Percentiles rank a stretch among this genome's conserved stretches.
Conservation (phyloP, 768 basidiomycete species). For the Mycena epipterygia region DNA sequence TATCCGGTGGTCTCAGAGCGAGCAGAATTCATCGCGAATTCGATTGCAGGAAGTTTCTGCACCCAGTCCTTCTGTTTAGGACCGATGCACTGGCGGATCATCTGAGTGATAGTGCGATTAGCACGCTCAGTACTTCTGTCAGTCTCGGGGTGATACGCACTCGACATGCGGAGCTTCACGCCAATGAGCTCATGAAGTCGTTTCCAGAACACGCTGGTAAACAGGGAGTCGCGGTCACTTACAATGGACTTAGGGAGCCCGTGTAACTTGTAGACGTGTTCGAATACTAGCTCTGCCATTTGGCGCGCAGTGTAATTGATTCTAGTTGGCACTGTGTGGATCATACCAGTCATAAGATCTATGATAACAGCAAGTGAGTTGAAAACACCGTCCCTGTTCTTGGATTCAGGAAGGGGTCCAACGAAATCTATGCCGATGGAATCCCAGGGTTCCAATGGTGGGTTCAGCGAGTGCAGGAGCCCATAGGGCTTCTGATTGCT, state of each 20-base stretch:
- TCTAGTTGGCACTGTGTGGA: slow-evolving; percentile 24
- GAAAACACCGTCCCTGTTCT: slow-evolving; percentile 33
- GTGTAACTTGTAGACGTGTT: slow-evolving; percentile 41
- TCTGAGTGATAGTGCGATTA: no score
- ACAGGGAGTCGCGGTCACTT: background rate
- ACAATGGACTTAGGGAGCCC: slow-evolving; percentile 38
- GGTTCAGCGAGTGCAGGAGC: background rate
- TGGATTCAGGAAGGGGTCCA: slow-evolving; percentile 41
- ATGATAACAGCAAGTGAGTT: slow-evolving; percentile 38
- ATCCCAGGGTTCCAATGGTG: slow-evolving; percentile 39
- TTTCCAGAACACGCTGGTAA: background rate
- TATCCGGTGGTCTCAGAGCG: no score
- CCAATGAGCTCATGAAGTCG: no score
- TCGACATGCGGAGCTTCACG: background rate
- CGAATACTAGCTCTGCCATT: slow-evolving; percentile 34
- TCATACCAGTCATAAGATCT: slow-evolving; percentile 24
- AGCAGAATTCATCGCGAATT: no score
- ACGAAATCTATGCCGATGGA: no score
- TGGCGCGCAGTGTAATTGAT: slow-evolving; percentile 20
- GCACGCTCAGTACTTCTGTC: background rate
- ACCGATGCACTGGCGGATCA: no score
- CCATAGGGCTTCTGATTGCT: slow-evolving; percentile 1
- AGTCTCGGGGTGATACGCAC: background rate
- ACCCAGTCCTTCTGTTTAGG: no score
- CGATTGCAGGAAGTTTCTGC: no score